These are phyloP conservation scores for Sporobolomyces phaffii DNA, from an alignment of 768 basidiomycete species.

Conservation along the genomic window DNA sequence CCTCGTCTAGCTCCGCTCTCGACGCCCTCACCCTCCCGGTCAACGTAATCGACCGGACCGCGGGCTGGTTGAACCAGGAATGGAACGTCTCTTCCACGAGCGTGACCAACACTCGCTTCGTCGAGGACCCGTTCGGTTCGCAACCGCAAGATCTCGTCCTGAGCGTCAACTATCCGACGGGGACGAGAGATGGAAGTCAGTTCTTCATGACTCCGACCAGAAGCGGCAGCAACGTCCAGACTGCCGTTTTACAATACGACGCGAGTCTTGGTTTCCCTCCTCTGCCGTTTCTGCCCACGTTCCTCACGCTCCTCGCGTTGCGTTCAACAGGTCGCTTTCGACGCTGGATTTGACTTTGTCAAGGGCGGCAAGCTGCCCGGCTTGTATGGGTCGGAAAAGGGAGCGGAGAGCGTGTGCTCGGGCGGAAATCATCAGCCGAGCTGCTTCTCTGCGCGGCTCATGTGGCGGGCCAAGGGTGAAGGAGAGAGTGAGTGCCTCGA, in stretches of 20 bases:
- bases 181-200: constrained; percentile 14
- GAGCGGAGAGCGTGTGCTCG: constrained; percentile 6
- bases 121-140: constrained; percentile 7
- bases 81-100: constrained; percentile 7
- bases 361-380: constrained; percentile 42
- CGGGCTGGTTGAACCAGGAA: neutral
- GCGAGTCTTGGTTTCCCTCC: neutral
- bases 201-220: constrained; percentile 12
- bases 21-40: neutral
- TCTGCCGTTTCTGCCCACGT: too few relatives aligned
- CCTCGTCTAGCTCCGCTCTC: neutral
- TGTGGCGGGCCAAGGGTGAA: constrained; percentile 21
- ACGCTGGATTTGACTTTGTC: constrained; percentile 34
- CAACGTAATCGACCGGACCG: neutral
- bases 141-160: neutral
- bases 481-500: constrained; percentile 30
- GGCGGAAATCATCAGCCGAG: constrained; percentile 18
- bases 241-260: constrained; percentile 22
- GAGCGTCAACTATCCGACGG: constrained; percentile 5
- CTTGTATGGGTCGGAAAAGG: constrained; percentile 22
- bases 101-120: constrained; percentile 4
- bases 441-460: constrained; percentile 28
- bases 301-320: too few relatives aligned
- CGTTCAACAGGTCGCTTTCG: constrained; percentile 34
- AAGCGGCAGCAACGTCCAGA: constrained; percentile 4